These are phyloP conservation scores for Inga oerstediana DNA, from an alignment of 306 rosid species.

Conservation along the genomic window DNA sequence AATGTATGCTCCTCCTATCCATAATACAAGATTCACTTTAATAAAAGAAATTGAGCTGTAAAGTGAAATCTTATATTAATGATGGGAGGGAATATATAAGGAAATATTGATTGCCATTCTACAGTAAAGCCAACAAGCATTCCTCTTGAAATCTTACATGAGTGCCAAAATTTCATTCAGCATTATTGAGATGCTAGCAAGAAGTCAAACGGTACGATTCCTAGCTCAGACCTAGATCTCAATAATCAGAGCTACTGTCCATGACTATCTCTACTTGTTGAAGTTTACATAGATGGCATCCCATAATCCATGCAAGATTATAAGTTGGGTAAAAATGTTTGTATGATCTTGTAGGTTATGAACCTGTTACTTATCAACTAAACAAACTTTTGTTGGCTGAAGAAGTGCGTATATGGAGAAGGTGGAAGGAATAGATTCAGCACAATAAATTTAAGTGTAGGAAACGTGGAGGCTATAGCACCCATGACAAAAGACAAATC, in stretches of 20 bases:
- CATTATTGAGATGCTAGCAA: not conserved
- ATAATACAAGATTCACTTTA: too few species aligned
- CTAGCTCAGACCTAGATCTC: not conserved
- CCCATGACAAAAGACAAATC: constrained; percentile 42
- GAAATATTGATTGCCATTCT: not conserved
- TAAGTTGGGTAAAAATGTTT: too few species aligned
- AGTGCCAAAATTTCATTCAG: not conserved
- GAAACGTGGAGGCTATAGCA: constrained; percentile 33
- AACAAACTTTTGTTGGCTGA: not conserved
- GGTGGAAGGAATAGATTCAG: not conserved
- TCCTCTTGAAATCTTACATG: not conserved
- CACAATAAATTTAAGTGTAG: constrained; percentile 3
- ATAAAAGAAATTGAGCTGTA: too few species aligned
- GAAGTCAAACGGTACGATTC: not conserved
- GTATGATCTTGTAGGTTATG: too few species aligned
- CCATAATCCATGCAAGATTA: too few species aligned
- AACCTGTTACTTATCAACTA: too few species aligned
- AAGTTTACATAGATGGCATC: too few species aligned
- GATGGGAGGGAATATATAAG: too few species aligned
- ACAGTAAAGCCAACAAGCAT: not conserved
- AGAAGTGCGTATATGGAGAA: not conserved
- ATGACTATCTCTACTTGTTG: too few species aligned
- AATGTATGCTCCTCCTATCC: too few species aligned
- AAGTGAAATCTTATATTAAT: too few species aligned
- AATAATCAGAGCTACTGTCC: not conserved